phyloP scores from a whole-genome alignment of 2,329 filamentous ascomycete genomes.

The Pseudogymnoascus sp. region DNA sequence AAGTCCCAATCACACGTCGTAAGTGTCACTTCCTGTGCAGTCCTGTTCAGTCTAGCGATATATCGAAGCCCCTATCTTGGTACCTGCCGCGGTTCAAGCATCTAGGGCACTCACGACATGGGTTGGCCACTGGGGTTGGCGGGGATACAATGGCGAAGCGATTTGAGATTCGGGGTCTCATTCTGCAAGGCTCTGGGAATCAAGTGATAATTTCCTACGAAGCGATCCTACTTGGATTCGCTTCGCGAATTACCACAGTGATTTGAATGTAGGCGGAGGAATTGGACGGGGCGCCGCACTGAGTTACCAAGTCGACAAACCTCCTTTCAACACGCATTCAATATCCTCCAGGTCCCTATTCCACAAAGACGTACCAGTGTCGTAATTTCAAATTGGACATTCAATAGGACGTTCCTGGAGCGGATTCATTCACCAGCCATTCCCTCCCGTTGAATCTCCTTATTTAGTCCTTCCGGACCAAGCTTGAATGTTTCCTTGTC shows the following conservation, averaged over 20 bases:
- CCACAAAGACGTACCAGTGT: neutral
- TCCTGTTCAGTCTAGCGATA: neutral
- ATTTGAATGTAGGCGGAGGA: neutral
- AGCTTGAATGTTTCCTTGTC: neutral
- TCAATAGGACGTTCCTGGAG: neutral
- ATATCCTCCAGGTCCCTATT: neutral
- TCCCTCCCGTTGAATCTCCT: neutral
- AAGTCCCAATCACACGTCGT: conserved; percentile 83
- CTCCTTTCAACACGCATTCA: neutral
- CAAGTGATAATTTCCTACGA: neutral
- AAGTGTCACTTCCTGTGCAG: conserved; percentile 34
- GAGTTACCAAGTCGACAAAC: neutral
- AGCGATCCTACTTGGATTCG: neutral
- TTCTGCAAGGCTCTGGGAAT: neutral
- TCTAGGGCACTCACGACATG: neutral
- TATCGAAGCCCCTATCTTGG: neutral
- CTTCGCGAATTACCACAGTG: neutral
- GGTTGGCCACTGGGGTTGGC: neutral
- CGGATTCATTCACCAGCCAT: neutral
- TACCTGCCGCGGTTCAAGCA: neutral
- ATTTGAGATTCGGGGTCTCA: neutral
- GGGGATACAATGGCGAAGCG: neutral
- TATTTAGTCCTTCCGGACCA: neutral
- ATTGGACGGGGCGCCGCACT: neutral
- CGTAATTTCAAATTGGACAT: neutral